Conservation (phyloP, 345 rosid genomes). For the Syzygium grande region DNA sequence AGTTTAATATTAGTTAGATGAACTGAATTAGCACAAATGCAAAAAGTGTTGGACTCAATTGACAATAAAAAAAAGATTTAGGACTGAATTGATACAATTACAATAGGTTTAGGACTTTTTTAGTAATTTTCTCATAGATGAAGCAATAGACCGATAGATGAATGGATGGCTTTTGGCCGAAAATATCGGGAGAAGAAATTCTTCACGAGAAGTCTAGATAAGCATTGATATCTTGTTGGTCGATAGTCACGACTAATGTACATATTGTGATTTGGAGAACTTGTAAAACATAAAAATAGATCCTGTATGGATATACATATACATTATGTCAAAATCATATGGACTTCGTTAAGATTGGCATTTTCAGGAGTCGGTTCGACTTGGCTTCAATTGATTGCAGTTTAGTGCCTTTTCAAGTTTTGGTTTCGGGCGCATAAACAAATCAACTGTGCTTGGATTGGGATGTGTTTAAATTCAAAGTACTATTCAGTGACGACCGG, state of each 20-base stretch:
- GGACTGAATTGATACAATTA: too few relatives aligned
- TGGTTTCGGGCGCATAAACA: background rate
- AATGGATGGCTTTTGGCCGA: fast-evolving
- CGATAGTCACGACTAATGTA: background rate
- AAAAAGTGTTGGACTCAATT: too few relatives aligned
- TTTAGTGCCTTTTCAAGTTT: background rate
- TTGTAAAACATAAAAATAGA: background rate
- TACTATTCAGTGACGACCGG: background rate
- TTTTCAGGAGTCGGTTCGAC: background rate
- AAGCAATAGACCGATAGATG: background rate
- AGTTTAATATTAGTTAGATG: too few relatives aligned
- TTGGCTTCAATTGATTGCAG: background rate
- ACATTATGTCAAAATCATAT: background rate
- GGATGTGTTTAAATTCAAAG: background rate
- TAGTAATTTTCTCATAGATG: too few relatives aligned
- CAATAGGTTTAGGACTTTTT: too few relatives aligned
- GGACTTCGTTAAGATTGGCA: background rate
- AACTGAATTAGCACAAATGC: too few relatives aligned
- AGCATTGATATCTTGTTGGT: background rate
- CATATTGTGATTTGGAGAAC: background rate
- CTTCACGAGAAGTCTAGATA: background rate
- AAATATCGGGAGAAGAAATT: background rate
- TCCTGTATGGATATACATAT: background rate
- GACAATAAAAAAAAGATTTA: too few relatives aligned
- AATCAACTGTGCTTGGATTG: background rate